These are phyloP conservation scores for Lasiodiplodia sp. DNA, from an alignment of 2,329 filamentous ascomycete genomes.

Conservation along the genomic window DNA sequence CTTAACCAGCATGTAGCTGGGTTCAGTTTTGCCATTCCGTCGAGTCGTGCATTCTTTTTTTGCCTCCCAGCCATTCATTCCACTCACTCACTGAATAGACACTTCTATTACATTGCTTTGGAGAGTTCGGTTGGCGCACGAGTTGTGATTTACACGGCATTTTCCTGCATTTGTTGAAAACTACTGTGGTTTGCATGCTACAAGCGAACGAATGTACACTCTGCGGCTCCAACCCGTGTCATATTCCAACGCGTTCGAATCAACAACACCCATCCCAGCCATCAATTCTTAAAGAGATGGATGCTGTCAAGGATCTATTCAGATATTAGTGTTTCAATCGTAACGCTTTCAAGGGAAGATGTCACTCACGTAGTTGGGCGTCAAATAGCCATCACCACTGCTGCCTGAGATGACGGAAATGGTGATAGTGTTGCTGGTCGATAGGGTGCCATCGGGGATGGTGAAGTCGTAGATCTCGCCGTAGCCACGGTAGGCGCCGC, in stretches of 20 bases:
- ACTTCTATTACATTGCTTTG: no score
- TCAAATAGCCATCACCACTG: slow-evolving; percentile 62
- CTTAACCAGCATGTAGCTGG: no score
- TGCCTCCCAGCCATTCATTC: no score
- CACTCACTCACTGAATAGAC: no score
- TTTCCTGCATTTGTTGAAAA: no score
- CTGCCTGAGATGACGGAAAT: slow-evolving; percentile 67
- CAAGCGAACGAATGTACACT: no score
- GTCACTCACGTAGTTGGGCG: slow-evolving; percentile 59
- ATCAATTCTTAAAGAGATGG: slow-evolving; percentile 28
- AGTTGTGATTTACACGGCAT: no score
- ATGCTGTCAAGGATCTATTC: slow-evolving; percentile 33
- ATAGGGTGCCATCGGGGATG: slow-evolving; percentile 66
- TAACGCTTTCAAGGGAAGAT: no score
- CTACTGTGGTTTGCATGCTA: no score
- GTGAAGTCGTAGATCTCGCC: slow-evolving; percentile 70
- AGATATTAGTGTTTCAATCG: not conserved
- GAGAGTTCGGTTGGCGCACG: no score
- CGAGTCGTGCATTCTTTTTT: no score
- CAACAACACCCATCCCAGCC: not conserved
- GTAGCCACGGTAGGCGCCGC: slow-evolving; percentile 69
- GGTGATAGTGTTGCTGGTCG: slow-evolving; percentile 68
- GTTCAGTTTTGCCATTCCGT: no score
- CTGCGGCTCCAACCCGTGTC: not conserved
- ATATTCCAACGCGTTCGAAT: not conserved